phyloP scores from a whole-genome alignment of 208 protist genomes.

The Trichomonas gallinae region DNA sequence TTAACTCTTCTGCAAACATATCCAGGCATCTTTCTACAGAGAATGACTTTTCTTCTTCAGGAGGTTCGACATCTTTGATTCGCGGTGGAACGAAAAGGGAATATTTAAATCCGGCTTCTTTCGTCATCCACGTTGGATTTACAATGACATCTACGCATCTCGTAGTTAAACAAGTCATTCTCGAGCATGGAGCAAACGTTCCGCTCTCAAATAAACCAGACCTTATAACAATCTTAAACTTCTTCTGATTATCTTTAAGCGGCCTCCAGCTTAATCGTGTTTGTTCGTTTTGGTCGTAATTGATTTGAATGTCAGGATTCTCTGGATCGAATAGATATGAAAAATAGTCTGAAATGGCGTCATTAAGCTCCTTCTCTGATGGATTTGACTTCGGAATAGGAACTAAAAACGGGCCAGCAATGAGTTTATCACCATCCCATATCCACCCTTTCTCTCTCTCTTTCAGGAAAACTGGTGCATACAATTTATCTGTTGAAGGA shows the following conservation, averaged over 20 bases:
- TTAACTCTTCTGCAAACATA: neutral
- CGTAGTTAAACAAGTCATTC: neutral
- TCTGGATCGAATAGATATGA: neutral
- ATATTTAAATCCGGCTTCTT: neutral
- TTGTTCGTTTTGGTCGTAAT: neutral
- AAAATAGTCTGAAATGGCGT: neutral
- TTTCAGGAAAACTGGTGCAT: neutral
- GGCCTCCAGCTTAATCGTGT: neutral
- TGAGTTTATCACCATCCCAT: neutral
- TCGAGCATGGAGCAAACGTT: neutral
- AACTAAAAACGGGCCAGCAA: neutral
- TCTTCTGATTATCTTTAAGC: neutral
- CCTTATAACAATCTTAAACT: neutral
- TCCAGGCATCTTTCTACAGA: neutral
- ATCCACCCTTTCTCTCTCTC: neutral
- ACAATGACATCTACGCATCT: neutral
- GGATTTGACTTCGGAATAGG: neutral
- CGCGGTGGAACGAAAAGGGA: neutral
- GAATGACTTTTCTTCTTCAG: neutral
- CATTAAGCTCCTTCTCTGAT: neutral
- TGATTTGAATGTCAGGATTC: neutral
- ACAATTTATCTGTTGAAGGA: neutral
- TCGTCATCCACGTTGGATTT: neutral
- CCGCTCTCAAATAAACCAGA: neutral
- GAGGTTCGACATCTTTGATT: neutral